Evolutionary conservation across 495 filamentous ascomycete species (phyloP), one percentile per base, ranked within the genome.

Genomic region (Bathelium albidoporum): DNA sequence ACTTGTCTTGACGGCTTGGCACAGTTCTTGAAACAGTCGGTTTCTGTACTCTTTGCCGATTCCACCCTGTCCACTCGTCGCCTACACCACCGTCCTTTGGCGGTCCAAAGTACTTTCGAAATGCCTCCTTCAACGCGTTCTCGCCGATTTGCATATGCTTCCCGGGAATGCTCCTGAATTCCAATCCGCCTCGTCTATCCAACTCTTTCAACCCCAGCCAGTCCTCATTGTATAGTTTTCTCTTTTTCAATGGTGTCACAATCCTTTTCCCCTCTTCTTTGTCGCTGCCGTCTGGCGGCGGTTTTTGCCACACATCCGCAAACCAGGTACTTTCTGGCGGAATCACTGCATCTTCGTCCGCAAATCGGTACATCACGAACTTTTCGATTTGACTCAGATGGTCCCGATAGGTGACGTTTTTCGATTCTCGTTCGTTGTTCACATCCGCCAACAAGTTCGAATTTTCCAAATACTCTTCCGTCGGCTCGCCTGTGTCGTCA

Each of bases 371-470:
- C 89, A 97, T 90, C 34, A 89, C 87, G 65, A 99, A 90, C 64
- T 83, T 83, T 70, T 90, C 85, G 67, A 99, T 70, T 58, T 70
- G 75, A 31, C 74, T 79, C 61, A 99, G 72, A 72, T 91, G 87
- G 69, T 81, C 73, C 73, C 81, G 86, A 73, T 97, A 97, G 9
- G 75, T 81, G 49, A 71, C 67, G 66, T 92, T 96, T 81, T 93
- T 96, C 60, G 70, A 28, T 41, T 61, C 72, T 1, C 95, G 81
- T 82, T 97, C 94, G 71, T 96, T 97, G 76, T 99, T 99, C 74
- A 97, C 86, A 73, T 97, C 93, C n/a, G 93, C 94, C n/a, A 99
- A 79, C 73, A 93, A 96, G 70, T 92, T 95, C 71, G 89, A 94
- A 72, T 86, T 65, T 69, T 89, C 85, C 20, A 97, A 80, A 72